Base-by-base conservation (phyloP, 2,329 filamentous ascomycete genomes). In the Xylariomycetidae sp. region DNA sequence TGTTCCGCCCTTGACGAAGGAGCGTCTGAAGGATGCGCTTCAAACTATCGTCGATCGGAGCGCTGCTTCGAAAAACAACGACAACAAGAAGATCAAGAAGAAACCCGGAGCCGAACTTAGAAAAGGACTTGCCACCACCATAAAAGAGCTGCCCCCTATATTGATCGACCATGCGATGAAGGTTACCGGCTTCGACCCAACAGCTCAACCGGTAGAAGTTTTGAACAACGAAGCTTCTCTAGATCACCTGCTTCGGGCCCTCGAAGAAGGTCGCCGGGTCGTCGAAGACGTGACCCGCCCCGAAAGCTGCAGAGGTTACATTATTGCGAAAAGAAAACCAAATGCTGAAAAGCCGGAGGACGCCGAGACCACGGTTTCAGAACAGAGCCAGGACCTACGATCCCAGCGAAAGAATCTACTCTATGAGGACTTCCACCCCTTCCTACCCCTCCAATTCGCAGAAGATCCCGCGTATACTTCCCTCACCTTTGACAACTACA, bases 351-450 rank as follows among this genome's bases (percentile, higher is more conserved):
- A n/a, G n/a, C n/a, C n/a, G n/a, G n/a, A n/a, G n/a, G 38, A 32
- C 4, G 54, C 52, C 12, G 39, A 42, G 4, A 26, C 35, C 0
- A 44, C 60, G 14, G 57, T 46, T 19, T 52, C 52, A 18, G 56
- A 61, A 8, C 61, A 55, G 1, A 56, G 60, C 4, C 43, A 59
- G 17, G n/a, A n/a, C n/a, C n/a, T n/a, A n/a, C n/a, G n/a, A n/a
- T 50, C 54, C 6, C 65, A 62, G 34, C 54, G 61, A 8, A 59
- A 64, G 4, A 64, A 68, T 28, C 54, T 92, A 5, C 65, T 94
- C 2, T 98, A 95, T 52, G 85, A 95, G 34, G 92, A 98, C 50
- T 96, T 95, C 49, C 90, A 96, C 48, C 92, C 92, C 0, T 96
- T 96, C 57, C 67, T 82, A 24, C 92, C 92, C 0, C 67, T 72